phyloP scores from a whole-genome alignment of 139 green algal genomes.

The Chlamydomonas asymmetrica region DNA sequence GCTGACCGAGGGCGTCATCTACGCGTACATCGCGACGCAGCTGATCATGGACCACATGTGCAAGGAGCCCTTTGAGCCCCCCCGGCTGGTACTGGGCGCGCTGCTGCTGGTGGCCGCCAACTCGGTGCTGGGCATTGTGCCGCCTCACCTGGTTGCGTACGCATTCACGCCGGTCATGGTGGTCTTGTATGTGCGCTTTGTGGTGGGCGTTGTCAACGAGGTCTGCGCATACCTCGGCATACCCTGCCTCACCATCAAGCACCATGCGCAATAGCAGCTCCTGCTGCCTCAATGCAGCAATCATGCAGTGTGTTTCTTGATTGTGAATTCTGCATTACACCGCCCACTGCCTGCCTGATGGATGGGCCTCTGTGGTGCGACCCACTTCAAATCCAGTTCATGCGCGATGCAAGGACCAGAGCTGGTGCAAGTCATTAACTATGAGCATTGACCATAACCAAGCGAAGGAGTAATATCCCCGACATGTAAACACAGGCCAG shows the following conservation, averaged over 20 bases:
- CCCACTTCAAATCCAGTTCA: no score
- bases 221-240: conserved; percentile 80
- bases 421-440: no score
- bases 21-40: conserved; percentile 63
- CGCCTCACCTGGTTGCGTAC: conserved; percentile 24
- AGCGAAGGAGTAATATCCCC: no score
- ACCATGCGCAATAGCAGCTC: background rate
- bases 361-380: no score
- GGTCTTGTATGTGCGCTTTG: conserved; percentile 66
- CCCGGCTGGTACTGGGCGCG: conserved; percentile 40
- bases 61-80: conserved; percentile 78
- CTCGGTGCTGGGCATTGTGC: conserved; percentile 9
- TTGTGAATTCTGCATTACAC: no score
- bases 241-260: conserved; percentile 73
- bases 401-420: no score
- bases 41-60: conserved; percentile 92
- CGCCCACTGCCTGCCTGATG: no score
- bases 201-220: conserved; percentile 60
- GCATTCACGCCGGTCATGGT: conserved; percentile 37
- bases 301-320: no score
- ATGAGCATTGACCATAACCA: no score
- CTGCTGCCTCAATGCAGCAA: background rate
- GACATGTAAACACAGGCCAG: no score
- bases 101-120: conserved; percentile 42
- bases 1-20: conserved; percentile 55